Percentiles rank a stretch among this genome's conserved stretches.
These are phyloP conservation scores for Adansonia digitata DNA, from an alignment of 345 rosid species.

Conservation along the genomic window DNA sequence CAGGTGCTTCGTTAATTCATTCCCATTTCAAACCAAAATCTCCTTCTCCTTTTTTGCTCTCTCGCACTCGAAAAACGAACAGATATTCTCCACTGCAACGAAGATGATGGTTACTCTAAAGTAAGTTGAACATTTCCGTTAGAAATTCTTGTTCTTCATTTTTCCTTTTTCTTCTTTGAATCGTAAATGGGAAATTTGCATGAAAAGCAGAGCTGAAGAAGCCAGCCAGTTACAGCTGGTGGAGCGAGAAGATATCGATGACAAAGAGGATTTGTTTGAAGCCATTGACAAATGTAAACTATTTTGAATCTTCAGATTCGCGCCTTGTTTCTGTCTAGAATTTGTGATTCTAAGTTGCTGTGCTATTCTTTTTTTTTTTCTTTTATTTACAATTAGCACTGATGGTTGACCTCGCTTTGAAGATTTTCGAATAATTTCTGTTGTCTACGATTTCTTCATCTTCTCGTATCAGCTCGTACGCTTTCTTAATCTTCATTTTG, in stretches of 20 bases:
- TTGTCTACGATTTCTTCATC: neutral
- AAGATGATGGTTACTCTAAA: slow-evolving; percentile 71
- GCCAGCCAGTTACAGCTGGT: slow-evolving; percentile 64
- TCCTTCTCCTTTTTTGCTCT: neutral
- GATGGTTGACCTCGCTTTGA: neutral
- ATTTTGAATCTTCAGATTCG: neutral
- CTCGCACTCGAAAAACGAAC: neutral
- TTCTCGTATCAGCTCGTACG: neutral
- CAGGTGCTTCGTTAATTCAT: neutral
- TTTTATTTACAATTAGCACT: neutral
- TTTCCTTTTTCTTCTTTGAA: neutral
- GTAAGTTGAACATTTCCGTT: slow-evolving; percentile 33
- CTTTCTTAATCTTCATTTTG: neutral
- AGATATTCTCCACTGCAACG: slow-evolving; percentile 9
- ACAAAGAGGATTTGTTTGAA: slow-evolving; percentile 70
- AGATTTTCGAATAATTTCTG: neutral
- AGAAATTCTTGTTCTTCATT: neutral
- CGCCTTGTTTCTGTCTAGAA: neutral
- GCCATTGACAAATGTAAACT: slow-evolving; percentile 64
- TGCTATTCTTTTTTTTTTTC: neutral
- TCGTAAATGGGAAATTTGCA: neutral
- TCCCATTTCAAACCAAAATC: slow-evolving; percentile 12
- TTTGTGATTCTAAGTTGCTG: neutral
- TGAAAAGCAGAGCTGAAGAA: slow-evolving; percentile 56
- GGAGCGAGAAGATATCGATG: slow-evolving; percentile 62